Conservation (phyloP, 2,329 filamentous ascomycete species). For the Aspergillus fischeri region DNA sequence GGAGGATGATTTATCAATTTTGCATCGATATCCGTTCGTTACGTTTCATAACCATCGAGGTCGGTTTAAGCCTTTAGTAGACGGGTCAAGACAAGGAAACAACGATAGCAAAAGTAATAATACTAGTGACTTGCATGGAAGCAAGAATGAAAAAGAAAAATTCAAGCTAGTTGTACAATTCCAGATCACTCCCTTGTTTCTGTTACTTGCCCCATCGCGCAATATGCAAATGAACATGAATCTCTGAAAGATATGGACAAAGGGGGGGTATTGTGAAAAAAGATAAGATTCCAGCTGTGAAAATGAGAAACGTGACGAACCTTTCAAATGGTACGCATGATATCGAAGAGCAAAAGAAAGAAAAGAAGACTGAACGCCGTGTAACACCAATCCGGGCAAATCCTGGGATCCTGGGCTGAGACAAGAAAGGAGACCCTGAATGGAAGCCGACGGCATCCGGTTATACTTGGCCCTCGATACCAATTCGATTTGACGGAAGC, state of each 20-base stretch:
- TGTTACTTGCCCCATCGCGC: background rate
- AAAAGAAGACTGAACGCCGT: background rate
- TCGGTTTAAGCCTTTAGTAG: background rate
- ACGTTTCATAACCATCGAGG: background rate
- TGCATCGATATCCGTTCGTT: background rate
- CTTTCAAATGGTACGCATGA: background rate
- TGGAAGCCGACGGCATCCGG: background rate
- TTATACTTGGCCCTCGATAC: conserved; percentile 23
- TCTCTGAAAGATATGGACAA: background rate
- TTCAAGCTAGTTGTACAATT: background rate
- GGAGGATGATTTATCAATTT: background rate
- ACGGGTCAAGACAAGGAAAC: background rate
- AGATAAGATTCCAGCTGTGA: background rate
- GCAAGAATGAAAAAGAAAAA: background rate
- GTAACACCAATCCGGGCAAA: background rate
- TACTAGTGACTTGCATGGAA: background rate
- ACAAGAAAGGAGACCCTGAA: conserved; percentile 4
- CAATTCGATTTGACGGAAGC: conserved; percentile 17
- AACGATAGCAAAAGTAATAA: background rate
- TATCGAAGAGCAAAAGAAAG: background rate
- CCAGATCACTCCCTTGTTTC: background rate
- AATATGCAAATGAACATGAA: background rate
- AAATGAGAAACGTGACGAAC: background rate
- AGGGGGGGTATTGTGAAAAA: background rate
- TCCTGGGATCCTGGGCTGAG: conserved; percentile 3